Base-by-base conservation (phyloP, 108 stramenopile species). In the Fragilaria radians region DNA sequence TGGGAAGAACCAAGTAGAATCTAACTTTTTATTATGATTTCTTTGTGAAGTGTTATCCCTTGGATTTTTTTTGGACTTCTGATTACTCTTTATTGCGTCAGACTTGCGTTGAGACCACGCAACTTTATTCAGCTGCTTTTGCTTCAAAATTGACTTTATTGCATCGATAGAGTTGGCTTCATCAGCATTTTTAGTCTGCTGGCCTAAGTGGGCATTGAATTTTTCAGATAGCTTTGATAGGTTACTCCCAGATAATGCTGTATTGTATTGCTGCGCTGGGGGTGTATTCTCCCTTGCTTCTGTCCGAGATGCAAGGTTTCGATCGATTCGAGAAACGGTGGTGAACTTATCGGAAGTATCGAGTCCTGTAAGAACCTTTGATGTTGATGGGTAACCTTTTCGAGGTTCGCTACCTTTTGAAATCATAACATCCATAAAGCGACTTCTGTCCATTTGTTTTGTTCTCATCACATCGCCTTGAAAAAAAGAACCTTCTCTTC, bases 1-100 rank as follows among this genome's bases (percentile, higher is more conserved):
- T 7, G 89, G 89, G 60, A 70, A 90, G 52, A 90, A 86, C 66
- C 76, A 59, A 5, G 79, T 85, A 3, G 85, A 86, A 65, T 86
- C 85, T 21, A 73, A 26, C 7, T 31, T 36, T 58, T 2, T 21
- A 26, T 33, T n/a, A n/a, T n/a, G n/a, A n/a, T n/a, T n/a, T n/a
- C n/a, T n/a, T n/a, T n/a, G n/a, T n/a, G n/a, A n/a, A 7, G 36
- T 42, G 11, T 42, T 14, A 7, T 42, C 36, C 7, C 7, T 42
- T 42, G 36, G 36, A n/a, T n/a, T n/a, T n/a, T n/a, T n/a, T 42
- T 42, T 42, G 7, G 11, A 11, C 36, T 7, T 14, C 14, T 42
- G 36, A 7, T 14, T 42, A 11, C 11, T 42, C 11, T 14, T 14
- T 7, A 14, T 11, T 11, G 11, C 36, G 14, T 42, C 36, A 42